Base-by-base conservation (phyloP, 768 basidiomycete species). In the Pholiota microspora region DNA sequence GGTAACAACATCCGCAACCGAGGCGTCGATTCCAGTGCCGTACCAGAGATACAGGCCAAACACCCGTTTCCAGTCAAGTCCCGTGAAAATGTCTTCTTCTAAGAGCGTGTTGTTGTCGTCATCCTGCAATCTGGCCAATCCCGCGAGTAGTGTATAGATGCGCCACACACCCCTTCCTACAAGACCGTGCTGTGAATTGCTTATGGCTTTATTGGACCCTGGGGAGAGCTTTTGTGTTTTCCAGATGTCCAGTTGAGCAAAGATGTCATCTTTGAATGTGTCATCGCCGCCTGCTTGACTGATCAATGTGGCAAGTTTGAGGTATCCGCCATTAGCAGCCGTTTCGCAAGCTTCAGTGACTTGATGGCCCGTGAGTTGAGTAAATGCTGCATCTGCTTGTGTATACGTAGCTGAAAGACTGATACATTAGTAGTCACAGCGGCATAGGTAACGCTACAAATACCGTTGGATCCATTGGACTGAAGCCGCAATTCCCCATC, bases 31-130 rank as follows among this genome's bases (percentile, higher is more conserved):
- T 2, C 83, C 78, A 38, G 86, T 79, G 0, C 84, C 85, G 67
- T 86, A 98, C 97, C 97, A 99, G 28, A 98, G 72, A 57, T 87
- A 86, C 40, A 98, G 72, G 2, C 92, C 97, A 65, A 98, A 91
- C 0, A 87, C 86, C 16, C 94, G 84, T 68, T 94, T 95, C 97
- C 97, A 99, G 66, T 97, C 95, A 50, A 98, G 70, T 0, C 83
- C 89, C 49, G 85, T 74, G 15, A 84, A 76, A 4, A 97, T 74
- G 52, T 82, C 64, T 23, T 68, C 70, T 13, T 59, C 67, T 6
- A 63, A 59, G n/a, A 80, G 56, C 71, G 76, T 47, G 76, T 79
- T 27, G 79, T 64, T 84, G 40, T 80, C 76, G 8, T 86, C 75
- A 5, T 83, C 68, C 56, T 82, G 79, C 55, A 18, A 9, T 9